Evolutionary conservation across 2,329 filamentous ascomycete genomes (phyloP).

Genomic region (Aspergillus pseudoviridinutans): DNA sequence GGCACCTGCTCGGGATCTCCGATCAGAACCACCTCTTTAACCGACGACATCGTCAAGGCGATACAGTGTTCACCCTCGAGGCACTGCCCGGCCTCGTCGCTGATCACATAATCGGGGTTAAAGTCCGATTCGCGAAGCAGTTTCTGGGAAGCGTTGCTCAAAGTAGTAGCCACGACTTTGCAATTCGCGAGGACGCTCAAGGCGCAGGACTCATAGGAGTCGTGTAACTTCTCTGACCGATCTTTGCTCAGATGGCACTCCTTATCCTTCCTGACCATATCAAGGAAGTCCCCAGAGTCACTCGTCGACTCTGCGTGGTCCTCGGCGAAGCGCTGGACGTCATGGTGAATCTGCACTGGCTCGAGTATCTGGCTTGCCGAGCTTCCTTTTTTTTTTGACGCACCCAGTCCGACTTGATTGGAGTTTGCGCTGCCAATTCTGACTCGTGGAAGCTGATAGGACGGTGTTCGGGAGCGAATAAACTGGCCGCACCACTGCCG

Average conservation of each 20-base stretch:
- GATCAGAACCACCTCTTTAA: slow-evolving; percentile 7
- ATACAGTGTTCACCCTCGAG: slow-evolving; percentile 13
- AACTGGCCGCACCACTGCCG: background rate
- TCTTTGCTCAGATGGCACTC: background rate
- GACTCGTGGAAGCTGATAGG: background rate
- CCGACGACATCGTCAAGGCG: slow-evolving; percentile 3
- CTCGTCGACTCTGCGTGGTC: too few relatives aligned
- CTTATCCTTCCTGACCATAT: too few relatives aligned
- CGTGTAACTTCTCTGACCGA: background rate
- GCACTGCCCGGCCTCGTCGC: slow-evolving; percentile 13
- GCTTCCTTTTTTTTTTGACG: too few relatives aligned
- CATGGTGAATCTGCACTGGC: background rate
- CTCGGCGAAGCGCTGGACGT: too few relatives aligned
- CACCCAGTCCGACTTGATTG: background rate
- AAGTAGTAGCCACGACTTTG: slow-evolving; percentile 1
- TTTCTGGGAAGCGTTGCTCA: background rate
- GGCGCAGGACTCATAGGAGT: background rate
- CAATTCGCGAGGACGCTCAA: background rate
- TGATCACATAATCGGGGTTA: slow-evolving; percentile 8
- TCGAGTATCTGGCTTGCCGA: background rate
- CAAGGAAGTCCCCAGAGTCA: too few relatives aligned
- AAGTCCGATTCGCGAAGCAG: background rate
- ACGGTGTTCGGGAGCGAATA: background rate
- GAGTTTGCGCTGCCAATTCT: background rate
- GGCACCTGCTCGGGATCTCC: slow-evolving; percentile 11